These are phyloP conservation scores for Arthrobotrys sinensis DNA, from an alignment of 2,329 filamentous ascomycete species.

Conservation along the genomic window DNA sequence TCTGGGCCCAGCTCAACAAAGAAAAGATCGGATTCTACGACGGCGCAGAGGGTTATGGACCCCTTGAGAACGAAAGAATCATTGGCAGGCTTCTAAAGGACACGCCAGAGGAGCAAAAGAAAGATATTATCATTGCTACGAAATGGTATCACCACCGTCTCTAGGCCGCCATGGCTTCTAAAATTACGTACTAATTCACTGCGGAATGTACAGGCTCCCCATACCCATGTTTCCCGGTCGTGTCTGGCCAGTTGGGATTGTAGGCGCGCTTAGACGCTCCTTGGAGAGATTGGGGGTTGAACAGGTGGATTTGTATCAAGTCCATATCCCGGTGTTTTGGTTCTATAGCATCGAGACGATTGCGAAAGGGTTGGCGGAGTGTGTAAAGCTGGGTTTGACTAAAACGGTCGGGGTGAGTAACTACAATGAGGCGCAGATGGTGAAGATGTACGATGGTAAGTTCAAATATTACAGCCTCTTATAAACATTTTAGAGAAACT, in stretches of 20 bases:
- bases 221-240: constrained; percentile 67
- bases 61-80: constrained; percentile 68
- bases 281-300: constrained; percentile 68
- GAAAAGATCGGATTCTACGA: constrained; percentile 69
- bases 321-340: constrained; percentile 69
- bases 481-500: not conserved
- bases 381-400: constrained; percentile 68
- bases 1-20: constrained; percentile 67
- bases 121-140: constrained; percentile 50
- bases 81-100: constrained; percentile 68
- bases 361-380: constrained; percentile 68
- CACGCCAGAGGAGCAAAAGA: constrained; percentile 65
- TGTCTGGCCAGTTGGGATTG: constrained; percentile 66
- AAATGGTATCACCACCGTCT: constrained; percentile 48
- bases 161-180: constrained; percentile 64
- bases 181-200: not conserved
- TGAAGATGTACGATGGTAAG: constrained; percentile 67
- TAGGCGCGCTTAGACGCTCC: constrained; percentile 67
- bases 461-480: not conserved
- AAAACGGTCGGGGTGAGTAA: constrained; percentile 69
- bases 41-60: constrained; percentile 69
- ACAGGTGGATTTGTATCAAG: constrained; percentile 64
- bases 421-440: constrained; percentile 68
- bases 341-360: constrained; percentile 67
- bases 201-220: constrained; percentile 67